phyloP scores from a whole-genome alignment of 192 early-diverging fungal species.

The Polychytrium aggregatum region DNA sequence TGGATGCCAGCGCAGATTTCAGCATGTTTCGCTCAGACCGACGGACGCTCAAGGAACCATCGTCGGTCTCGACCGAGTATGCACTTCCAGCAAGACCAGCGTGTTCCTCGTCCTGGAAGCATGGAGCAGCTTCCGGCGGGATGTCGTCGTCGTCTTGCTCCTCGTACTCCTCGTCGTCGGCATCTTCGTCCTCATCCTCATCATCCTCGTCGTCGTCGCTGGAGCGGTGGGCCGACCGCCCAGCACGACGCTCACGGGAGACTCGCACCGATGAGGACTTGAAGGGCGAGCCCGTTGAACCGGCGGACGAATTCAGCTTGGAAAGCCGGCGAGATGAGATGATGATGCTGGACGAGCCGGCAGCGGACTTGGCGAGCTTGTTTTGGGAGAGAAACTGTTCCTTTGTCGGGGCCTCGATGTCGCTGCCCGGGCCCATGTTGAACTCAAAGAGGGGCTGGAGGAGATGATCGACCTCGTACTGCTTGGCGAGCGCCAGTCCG shows the following conservation, averaged over 20 bases:
- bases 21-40: too few species aligned
- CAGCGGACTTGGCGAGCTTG: not conserved
- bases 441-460: slow-evolving; percentile 76
- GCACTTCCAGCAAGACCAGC: too few species aligned
- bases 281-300: not conserved
- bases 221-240: slow-evolving; percentile 13
- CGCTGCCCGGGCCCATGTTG: slow-evolving; percentile 40
- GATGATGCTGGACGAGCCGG: not conserved
- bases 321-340: not conserved
- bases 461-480: slow-evolving; percentile 64
- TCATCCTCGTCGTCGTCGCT: too few species aligned
- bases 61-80: too few species aligned
- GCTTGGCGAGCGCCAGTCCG: slow-evolving; percentile 66
- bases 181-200: too few species aligned
- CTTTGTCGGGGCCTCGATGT: slow-evolving; percentile 45
- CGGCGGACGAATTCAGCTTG: not conserved
- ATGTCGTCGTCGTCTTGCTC: too few species aligned
- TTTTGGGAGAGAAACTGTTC: slow-evolving; percentile 23
- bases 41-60: too few species aligned
- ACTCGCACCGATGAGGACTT: not conserved
- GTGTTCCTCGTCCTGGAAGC: too few species aligned
- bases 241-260: slow-evolving; percentile 6
- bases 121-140: too few species aligned
- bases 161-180: too few species aligned
- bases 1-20: too few species aligned